These are phyloP conservation scores for Steccherinum ochraceum DNA, from an alignment of 768 basidiomycete genomes.

Conservation along the genomic window DNA sequence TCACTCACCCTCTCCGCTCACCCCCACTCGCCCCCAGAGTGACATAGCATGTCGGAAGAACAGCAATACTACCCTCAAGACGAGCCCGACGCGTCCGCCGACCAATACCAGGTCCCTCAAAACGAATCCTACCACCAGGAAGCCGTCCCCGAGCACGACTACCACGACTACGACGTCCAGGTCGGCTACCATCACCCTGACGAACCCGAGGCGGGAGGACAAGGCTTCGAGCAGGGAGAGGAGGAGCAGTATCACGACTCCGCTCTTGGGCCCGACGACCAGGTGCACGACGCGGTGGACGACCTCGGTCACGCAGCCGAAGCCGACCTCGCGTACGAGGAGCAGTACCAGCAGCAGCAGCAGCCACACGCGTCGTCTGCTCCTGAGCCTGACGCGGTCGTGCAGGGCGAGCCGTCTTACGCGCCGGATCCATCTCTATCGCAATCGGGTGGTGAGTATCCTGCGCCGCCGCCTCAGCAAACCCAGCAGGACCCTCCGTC, in stretches of 20 bases:
- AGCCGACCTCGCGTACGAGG: not conserved
- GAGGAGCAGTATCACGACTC: not conserved
- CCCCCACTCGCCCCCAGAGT: too few relatives aligned
- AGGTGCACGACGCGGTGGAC: not conserved
- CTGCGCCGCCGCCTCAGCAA: too few relatives aligned
- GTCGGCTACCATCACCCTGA: not conserved
- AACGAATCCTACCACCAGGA: not conserved
- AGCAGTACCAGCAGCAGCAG: not conserved
- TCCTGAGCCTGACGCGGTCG: not conserved
- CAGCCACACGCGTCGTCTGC: not conserved
- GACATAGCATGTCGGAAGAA: not conserved
- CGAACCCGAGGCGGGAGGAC: not conserved
- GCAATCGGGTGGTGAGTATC: too few relatives aligned
- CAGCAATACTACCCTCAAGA: not conserved
- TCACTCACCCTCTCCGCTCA: too few relatives aligned
- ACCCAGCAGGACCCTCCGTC: too few relatives aligned
- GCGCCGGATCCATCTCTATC: too few relatives aligned
- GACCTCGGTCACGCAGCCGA: not conserved
- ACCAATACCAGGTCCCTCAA: not conserved
- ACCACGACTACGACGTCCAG: not conserved
- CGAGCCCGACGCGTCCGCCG: not conserved
- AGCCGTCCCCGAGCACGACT: too few relatives aligned
- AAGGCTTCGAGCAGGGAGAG: not conserved
- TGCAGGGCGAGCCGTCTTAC: too few relatives aligned
- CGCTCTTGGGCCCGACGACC: not conserved